Evolutionary conservation across 345 rosid species (phyloP).

Genomic region (Citrus inodora): DNA sequence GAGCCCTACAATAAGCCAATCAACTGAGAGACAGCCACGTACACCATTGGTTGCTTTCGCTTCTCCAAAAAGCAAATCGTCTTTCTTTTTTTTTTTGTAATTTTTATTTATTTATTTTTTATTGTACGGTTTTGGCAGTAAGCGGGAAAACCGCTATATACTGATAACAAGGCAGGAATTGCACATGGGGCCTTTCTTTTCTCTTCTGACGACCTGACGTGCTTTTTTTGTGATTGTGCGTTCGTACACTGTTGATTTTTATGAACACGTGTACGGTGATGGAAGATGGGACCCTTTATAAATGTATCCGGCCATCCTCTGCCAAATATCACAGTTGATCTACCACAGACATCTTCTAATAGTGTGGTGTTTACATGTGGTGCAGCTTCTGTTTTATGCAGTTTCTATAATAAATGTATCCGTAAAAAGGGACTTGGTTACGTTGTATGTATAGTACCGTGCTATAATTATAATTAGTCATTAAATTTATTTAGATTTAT

Average conservation of each 20-base stretch:
- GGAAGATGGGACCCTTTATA: conserved; percentile 3
- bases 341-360: background rate
- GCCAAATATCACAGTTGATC: background rate
- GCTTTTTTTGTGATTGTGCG: conserved; percentile 23
- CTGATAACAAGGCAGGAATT: background rate
- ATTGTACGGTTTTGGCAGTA: conserved; percentile 16
- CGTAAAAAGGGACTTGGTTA: no score
- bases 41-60: background rate
- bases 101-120: background rate
- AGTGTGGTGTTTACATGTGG: background rate
- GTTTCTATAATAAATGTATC: background rate
- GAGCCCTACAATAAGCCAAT: background rate
- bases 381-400: background rate
- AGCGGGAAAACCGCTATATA: conserved; percentile 12
- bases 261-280: conserved; percentile 27
- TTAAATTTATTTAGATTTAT: no score
- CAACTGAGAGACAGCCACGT: background rate
- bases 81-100: conserved; percentile 5
- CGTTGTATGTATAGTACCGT: no score
- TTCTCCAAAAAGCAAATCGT: background rate
- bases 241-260: conserved; percentile 1
- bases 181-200: conserved; percentile 11
- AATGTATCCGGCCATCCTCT: background rate
- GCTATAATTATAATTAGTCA: no score
- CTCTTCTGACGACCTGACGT: conserved; percentile 9